These are phyloP conservation scores for Circinella umbellata DNA, from an alignment of 371 early-diverging fungal genomes.

Conservation along the genomic window DNA sequence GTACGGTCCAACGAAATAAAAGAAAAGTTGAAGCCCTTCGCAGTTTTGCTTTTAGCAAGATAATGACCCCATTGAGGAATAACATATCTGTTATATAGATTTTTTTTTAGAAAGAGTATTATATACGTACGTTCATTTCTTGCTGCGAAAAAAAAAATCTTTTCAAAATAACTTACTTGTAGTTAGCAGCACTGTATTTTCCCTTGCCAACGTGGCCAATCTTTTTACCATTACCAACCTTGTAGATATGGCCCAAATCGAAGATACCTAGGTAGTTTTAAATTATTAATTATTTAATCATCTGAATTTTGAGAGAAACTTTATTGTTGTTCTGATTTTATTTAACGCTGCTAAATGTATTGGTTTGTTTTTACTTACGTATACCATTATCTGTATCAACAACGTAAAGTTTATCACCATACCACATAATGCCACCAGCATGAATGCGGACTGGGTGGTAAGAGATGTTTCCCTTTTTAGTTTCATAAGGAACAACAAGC, in stretches of 20 bases:
- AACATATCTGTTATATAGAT: not conserved
- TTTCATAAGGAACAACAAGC: slow-evolving; percentile 8
- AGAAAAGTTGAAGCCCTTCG: slow-evolving; percentile 11
- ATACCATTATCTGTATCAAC: slow-evolving; percentile 13
- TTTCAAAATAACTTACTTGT: slow-evolving; percentile 5
- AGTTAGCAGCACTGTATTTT: slow-evolving; percentile 4
- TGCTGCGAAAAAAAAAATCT: no score
- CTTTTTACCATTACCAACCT: slow-evolving; percentile 8
- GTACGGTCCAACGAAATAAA: slow-evolving; percentile 15
- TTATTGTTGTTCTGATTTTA: no score
- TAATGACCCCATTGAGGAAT: slow-evolving; percentile 15
- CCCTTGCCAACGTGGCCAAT: slow-evolving; percentile 19
- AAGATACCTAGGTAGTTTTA: not conserved
- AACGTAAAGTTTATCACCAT: slow-evolving; percentile 16
- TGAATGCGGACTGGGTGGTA: slow-evolving; percentile 14
- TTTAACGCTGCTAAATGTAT: no score
- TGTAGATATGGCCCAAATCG: slow-evolving; percentile 16
- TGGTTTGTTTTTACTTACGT: not conserved
- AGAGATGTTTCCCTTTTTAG: not conserved
- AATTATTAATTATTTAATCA: no score
- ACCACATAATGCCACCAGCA: slow-evolving; percentile 21
- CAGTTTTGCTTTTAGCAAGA: slow-evolving; percentile 1
- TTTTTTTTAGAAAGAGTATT: no score
- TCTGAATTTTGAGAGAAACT: no score
- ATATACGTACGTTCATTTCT: no score